Conservation (phyloP, 768 basidiomycete species). For the Mycena rosella region DNA sequence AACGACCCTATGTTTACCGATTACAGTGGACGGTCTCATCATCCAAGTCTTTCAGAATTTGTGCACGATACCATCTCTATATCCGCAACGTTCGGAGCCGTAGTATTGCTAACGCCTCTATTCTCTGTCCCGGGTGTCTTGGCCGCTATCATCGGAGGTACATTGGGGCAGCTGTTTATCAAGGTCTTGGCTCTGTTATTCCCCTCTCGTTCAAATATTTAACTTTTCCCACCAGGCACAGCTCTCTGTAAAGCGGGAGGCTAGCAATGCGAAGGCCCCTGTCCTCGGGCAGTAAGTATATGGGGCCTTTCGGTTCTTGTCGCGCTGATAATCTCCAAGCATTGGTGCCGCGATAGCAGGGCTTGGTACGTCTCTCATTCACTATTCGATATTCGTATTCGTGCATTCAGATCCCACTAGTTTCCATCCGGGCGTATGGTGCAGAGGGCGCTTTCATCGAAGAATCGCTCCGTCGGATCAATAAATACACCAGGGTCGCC, state of each 20-base stretch:
- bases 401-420: constrained; percentile 40
- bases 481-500: constrained; percentile 60
- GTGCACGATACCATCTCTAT: not conserved
- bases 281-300: constrained; percentile 55
- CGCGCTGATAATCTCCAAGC: constrained; percentile 34
- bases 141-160: constrained; percentile 57
- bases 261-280: constrained; percentile 54
- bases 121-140: constrained; percentile 59
- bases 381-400: no score
- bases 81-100: constrained; percentile 42
- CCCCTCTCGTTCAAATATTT: not conserved
- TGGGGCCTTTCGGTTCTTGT: constrained; percentile 40
- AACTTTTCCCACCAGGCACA: constrained; percentile 46
- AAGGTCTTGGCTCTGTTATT: constrained; percentile 27
- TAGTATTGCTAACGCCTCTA: constrained; percentile 59
- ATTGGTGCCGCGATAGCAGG: constrained; percentile 55
- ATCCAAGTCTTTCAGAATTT: constrained; percentile 20
- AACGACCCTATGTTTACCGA: constrained; percentile 20
- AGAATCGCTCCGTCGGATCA: constrained; percentile 64
- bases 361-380: constrained; percentile 50
- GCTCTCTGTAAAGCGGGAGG: constrained; percentile 61
- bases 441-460: constrained; percentile 61
- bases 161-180: constrained; percentile 59
- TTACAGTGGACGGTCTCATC: not conserved
- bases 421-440: constrained; percentile 75